These are phyloP conservation scores for Malassezia vespertilionis DNA, from an alignment of 1,284 basidiomycete species.

Conservation along the genomic window DNA sequence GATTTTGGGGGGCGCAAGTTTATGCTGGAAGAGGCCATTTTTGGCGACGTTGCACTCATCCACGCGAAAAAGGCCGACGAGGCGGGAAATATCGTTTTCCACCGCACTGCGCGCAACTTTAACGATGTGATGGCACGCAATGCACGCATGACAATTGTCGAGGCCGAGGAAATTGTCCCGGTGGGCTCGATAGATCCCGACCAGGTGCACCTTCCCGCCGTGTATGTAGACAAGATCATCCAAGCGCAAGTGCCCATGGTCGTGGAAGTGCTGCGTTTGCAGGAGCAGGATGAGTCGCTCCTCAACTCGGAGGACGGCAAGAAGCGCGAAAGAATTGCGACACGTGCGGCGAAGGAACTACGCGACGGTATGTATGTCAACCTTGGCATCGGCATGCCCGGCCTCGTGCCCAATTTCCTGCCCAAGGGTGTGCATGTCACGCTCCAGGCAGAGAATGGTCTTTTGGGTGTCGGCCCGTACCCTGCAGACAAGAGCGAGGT, in stretches of 20 bases:
- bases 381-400: constrained; percentile 42
- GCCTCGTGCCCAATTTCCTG: constrained; percentile 38
- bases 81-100: constrained; percentile 50
- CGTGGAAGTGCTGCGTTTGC: constrained; percentile 34
- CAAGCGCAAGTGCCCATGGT: constrained; percentile 25
- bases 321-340: constrained; percentile 27
- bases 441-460: constrained; percentile 42
- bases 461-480: constrained; percentile 44
- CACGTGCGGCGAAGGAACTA: constrained; percentile 37
- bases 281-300: constrained; percentile 2
- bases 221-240: constrained; percentile 41
- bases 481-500: constrained; percentile 24
- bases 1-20: constrained; percentile 72
- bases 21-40: constrained; percentile 74
- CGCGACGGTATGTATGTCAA: constrained; percentile 43
- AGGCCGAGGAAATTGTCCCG: constrained; percentile 42
- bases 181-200: constrained; percentile 31
- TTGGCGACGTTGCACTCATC: constrained; percentile 77
- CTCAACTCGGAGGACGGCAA: constrained; percentile 23
- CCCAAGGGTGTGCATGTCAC: constrained; percentile 35
- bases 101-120: constrained; percentile 43
- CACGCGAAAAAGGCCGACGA: constrained; percentile 93
- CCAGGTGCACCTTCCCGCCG: constrained; percentile 36
- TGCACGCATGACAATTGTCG: constrained; percentile 39
- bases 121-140: constrained; percentile 40